Conservation (phyloP, 164 flowering plant genomes). For the Brasenia schreberi region DNA sequence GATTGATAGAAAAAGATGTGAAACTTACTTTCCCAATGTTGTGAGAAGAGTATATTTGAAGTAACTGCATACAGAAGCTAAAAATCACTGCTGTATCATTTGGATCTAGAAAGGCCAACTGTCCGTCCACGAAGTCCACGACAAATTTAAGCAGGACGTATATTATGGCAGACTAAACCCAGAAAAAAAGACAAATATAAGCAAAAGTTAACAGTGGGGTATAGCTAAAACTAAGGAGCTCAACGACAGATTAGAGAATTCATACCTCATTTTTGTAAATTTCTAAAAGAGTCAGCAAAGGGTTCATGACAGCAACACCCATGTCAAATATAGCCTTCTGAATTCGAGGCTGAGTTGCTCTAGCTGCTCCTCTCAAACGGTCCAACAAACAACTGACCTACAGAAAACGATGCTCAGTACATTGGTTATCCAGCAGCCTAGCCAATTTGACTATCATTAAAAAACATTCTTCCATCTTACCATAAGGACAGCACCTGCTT, state of each 20-base stretch:
- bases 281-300: conserved; percentile 56
- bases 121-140: conserved; percentile 91
- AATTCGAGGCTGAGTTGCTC: conserved; percentile 74
- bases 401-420: conserved; percentile 1
- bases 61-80: conserved; percentile 78
- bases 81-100: conserved; percentile 60
- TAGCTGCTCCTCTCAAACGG: conserved; percentile 86
- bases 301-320: conserved; percentile 58
- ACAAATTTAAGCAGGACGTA: conserved; percentile 79
- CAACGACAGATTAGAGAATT: background rate
- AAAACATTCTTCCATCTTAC: conserved; percentile 24
- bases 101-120: conserved; percentile 71
- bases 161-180: conserved; percentile 75
- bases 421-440: background rate
- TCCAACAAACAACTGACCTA: conserved; percentile 87
- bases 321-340: conserved; percentile 80
- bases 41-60: conserved; percentile 82
- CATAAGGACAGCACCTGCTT: conserved; percentile 55
- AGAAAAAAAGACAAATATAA: too few relatives aligned
- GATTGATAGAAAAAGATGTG: background rate
- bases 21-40: conserved; percentile 86
- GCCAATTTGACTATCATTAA: background rate
- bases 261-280: conserved; percentile 85
- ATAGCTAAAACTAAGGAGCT: too few relatives aligned
- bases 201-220: too few relatives aligned